Evolutionary conservation across 768 basidiomycete genomes (phyloP).

Genomic region (Auricularia heimuer): DNA sequence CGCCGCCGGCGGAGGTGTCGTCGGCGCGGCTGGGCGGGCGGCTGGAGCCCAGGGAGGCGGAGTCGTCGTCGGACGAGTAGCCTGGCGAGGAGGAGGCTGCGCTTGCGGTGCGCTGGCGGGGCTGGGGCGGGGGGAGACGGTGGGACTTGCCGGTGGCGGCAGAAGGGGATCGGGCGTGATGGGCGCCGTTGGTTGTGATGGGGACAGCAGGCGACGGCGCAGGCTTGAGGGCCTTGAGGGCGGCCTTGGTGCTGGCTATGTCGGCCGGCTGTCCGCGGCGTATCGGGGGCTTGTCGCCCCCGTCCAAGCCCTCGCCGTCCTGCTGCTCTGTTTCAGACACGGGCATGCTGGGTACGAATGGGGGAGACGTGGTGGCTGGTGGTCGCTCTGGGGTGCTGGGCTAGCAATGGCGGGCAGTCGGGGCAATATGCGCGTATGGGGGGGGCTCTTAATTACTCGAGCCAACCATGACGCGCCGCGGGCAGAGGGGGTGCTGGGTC

Average conservation of each 20-base stretch:
- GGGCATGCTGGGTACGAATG: constrained; percentile 20
- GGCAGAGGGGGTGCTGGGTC: constrained; percentile 3
- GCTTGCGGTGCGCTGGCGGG: neutral
- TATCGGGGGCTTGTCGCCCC: constrained; percentile 48
- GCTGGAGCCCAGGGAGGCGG: constrained; percentile 13
- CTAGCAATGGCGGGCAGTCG: constrained; percentile 10
- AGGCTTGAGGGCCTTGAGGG: constrained; percentile 3
- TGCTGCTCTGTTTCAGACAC: constrained; percentile 42
- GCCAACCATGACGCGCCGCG: constrained; percentile 25
- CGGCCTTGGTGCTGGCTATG: neutral
- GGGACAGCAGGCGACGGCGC: constrained; percentile 30
- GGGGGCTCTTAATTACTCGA: constrained; percentile 22
- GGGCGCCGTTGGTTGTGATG: constrained; percentile 37
- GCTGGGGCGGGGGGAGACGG: neutral
- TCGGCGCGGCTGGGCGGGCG: constrained; percentile 9
- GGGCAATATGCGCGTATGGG: constrained; percentile 11
- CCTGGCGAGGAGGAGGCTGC: constrained; percentile 3
- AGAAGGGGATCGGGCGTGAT: constrained; percentile 20
- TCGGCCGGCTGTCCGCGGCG: neutral
- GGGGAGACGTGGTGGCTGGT: constrained; percentile 12
- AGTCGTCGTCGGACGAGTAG: constrained; percentile 21
- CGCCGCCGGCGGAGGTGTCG: neutral
- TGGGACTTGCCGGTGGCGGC: neutral
- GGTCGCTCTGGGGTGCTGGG: constrained; percentile 11
- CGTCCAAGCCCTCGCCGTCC: constrained; percentile 48